A percentile compares a stretch with the other conserved stretches of the same genome.
Evolutionary conservation across 371 early-diverging fungal species (phyloP).

Genomic region (Paramicrosporidium saccamoebae): DNA sequence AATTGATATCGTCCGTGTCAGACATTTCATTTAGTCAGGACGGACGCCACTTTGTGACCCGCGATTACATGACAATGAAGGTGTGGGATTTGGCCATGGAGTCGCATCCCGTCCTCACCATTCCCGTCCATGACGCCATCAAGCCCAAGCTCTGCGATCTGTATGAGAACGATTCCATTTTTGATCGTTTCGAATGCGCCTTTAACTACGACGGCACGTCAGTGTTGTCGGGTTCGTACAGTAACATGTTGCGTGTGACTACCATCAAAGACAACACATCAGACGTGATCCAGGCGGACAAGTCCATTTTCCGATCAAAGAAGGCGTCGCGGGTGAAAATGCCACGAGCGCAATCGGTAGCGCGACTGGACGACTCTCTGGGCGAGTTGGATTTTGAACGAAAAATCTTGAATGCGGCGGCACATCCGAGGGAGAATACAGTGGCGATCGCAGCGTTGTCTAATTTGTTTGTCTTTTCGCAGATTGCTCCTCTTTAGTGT

Average conservation of each 20-base stretch:
- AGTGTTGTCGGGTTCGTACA: constrained; percentile 75
- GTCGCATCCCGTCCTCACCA: constrained; percentile 55
- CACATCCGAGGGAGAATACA: constrained; percentile 87
- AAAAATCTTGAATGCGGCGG: constrained; percentile 84
- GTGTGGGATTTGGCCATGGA: constrained; percentile 96
- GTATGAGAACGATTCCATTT: constrained; percentile 93
- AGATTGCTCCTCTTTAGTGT: constrained; percentile 6
- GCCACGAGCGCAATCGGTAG: constrained; percentile 11
- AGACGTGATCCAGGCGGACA: constrained; percentile 81
- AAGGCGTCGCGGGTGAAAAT: constrained; percentile 15
- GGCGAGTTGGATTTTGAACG: constrained; percentile 42
- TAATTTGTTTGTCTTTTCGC: constrained; percentile 78
- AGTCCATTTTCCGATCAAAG: constrained; percentile 78
- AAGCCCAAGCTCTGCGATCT: constrained; percentile 74
- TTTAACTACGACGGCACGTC: constrained; percentile 63
- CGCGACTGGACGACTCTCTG: neutral
- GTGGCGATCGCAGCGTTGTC: constrained; percentile 88
- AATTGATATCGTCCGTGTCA: constrained; percentile 85
- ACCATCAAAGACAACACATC: constrained; percentile 15
- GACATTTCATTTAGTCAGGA: constrained; percentile 79
- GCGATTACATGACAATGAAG: constrained; percentile 80
- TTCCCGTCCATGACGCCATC: constrained; percentile 75
- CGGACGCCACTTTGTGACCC: constrained; percentile 75
- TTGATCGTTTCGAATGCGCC: constrained; percentile 93
- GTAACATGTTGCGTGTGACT: constrained; percentile 76